phyloP scores from a whole-genome alignment of 768 basidiomycete species.

The Butyriboletus loyo region DNA sequence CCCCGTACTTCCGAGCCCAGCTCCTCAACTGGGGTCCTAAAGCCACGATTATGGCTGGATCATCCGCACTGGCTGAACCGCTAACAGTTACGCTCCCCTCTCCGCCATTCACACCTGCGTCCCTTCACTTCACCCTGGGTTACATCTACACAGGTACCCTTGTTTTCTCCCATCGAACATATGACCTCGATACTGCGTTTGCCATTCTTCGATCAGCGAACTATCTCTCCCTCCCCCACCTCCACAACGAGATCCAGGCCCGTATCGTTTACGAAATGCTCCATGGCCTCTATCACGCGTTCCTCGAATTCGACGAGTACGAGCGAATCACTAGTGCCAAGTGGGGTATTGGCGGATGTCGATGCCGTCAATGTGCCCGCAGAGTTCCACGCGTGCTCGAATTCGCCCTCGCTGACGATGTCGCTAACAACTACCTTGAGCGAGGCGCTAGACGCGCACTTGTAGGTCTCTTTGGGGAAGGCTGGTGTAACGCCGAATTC shows the following conservation, averaged over 20 bases:
- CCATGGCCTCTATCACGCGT: constrained; percentile 86
- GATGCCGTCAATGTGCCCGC: constrained; percentile 79
- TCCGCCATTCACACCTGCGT: constrained; percentile 93
- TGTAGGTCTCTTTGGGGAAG: constrained; percentile 82
- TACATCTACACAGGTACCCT: constrained; percentile 96
- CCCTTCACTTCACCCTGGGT: constrained; percentile 90
- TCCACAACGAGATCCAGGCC: constrained; percentile 78
- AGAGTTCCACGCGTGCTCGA: constrained; percentile 81
- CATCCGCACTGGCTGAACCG: constrained; percentile 38
- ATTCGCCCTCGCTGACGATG: constrained; percentile 75
- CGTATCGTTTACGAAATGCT: constrained; percentile 85
- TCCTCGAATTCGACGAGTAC: constrained; percentile 75
- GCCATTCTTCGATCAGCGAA: constrained; percentile 80
- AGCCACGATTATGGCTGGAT: constrained; percentile 28
- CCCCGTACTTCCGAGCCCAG: constrained; percentile 80
- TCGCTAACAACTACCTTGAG: constrained; percentile 68
- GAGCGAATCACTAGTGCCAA: constrained; percentile 68
- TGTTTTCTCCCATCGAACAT: constrained; percentile 86
- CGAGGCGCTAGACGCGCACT: constrained; percentile 71
- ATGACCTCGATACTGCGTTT: constrained; percentile 90
- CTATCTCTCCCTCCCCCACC: constrained; percentile 71
- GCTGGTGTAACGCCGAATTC: constrained; percentile 85
- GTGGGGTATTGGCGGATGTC: constrained; percentile 83
- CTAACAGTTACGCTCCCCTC: constrained; percentile 73
- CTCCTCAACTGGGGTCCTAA: constrained; percentile 65